Base-by-base conservation (phyloP, 2,329 filamentous ascomycete species). In the Bipolaris victoriae region DNA sequence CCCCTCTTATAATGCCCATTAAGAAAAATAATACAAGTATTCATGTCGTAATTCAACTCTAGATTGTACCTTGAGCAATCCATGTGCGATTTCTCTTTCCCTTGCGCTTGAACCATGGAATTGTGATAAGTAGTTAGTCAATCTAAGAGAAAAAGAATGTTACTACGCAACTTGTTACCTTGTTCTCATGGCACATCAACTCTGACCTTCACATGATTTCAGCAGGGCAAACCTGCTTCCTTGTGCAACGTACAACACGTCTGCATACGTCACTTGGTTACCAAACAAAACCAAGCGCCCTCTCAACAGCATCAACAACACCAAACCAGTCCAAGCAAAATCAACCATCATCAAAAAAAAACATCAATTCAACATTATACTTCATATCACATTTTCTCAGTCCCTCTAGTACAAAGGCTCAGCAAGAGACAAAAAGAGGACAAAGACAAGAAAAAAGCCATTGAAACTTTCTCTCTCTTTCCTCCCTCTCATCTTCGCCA, bases 311-410 rank as follows among this genome's bases (percentile, higher is more conserved):
- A 26, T 5, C 26, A 31, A 13, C 10, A 4, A 16, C 13, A 43
- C 11, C 9, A 29, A 3, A 29, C 26, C 26, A 29, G 26, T 29
- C 26, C 7, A 29, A 10, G 2, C 7, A 29, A 10, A 10, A 29
- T 29, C 0, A 29, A 22, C 15, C 40, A 13, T 16, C 40, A 13
- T 50, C 33, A 44, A n/a, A 37, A 31, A 3, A 20, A 20, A 20
- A 20, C 20, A 20, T 18, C 7, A 39, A 18, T 13, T 18, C 3
- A 33, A 33, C 26, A 43, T 36, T 16, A 55, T 48, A 50, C 22
- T 39, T 33, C 29, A 36, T 29, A 45, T 51, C 47, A 11, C 47
- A 52, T 51, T 55, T 51, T 55, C 29, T 31, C 29, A 11, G 29
- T 13, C 29, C 29, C 9, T 45, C 29, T 31, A 11, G 29, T 31